A percentile compares a stretch with the other conserved stretches of the same genome.
Evolutionary conservation across 1,284 basidiomycete genomes (phyloP).

Genomic region (Vanrija humicola): DNA sequence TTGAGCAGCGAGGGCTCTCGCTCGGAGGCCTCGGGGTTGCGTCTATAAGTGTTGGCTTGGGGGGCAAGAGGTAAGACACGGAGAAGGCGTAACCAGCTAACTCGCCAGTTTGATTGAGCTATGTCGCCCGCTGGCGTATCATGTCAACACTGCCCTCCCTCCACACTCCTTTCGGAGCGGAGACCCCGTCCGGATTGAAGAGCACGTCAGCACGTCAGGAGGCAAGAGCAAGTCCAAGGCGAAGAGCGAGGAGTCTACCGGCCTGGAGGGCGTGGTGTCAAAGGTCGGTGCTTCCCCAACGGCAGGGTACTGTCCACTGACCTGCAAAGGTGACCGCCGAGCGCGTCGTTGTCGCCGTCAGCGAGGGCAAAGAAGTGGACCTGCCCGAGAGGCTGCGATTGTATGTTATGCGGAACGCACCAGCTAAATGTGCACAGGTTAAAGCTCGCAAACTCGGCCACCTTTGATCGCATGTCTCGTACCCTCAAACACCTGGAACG

Average conservation of each 20-base stretch:
- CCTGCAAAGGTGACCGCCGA: conserved; percentile 40
- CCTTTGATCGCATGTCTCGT: conserved; percentile 86
- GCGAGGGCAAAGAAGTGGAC: conserved; percentile 64
- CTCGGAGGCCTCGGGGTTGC: conserved; percentile 68
- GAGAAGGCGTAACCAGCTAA: not conserved
- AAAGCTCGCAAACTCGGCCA: conserved; percentile 86
- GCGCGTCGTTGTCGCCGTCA: conserved; percentile 70
- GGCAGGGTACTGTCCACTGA: not conserved
- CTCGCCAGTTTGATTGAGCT: conserved; percentile 70
- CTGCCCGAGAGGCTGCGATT: conserved; percentile 77
- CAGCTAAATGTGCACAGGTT: conserved; percentile 60
- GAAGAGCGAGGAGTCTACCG: conserved; percentile 32
- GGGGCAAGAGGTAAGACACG: conserved; percentile 74
- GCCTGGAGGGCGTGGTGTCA: conserved; percentile 73
- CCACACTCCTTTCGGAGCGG: conserved; percentile 79
- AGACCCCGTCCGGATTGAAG: conserved; percentile 78
- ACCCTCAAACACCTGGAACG: conserved; percentile 65
- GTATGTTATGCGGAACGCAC: conserved; percentile 44
- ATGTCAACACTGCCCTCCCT: conserved; percentile 66
- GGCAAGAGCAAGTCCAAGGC: conserved; percentile 55
- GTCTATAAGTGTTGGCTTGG: conserved; percentile 71
- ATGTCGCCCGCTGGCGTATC: conserved; percentile 75
- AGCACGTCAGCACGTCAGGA: conserved; percentile 56
- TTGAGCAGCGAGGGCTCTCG: conserved; percentile 83
- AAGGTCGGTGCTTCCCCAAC: conserved; percentile 53